A percentile compares a stretch with the other conserved stretches of the same genome.
phyloP scores from a whole-genome alignment of 352 stramenopile species.

The Globisporangium orthogonon region DNA sequence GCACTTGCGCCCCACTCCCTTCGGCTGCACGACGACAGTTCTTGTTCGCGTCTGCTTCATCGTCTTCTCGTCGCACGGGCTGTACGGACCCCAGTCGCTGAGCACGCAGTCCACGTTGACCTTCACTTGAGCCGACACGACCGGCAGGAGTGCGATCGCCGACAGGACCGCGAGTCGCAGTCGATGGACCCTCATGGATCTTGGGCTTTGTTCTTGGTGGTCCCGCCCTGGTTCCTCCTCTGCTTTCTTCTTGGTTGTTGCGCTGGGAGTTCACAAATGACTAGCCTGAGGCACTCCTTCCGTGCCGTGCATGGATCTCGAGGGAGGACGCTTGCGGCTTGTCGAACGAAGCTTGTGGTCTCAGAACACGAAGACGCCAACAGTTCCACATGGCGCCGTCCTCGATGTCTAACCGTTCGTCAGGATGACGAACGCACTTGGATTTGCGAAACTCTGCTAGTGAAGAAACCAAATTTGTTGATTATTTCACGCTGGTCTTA shows the following conservation, averaged over 20 bases:
- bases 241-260: background rate
- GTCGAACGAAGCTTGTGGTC: background rate
- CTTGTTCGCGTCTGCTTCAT: slow-evolving; percentile 36
- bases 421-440: background rate
- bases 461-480: too few relatives aligned
- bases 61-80: slow-evolving; percentile 23
- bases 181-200: background rate
- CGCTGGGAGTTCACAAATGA: background rate
- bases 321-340: background rate
- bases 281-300: background rate
- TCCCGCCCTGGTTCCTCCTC: background rate
- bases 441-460: too few relatives aligned
- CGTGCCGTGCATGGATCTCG: background rate
- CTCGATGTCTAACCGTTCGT: background rate
- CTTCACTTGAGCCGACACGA: background rate
- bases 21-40: slow-evolving; percentile 13
- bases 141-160: background rate
- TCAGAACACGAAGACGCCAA: background rate
- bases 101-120: slow-evolving; percentile 53
- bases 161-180: background rate
- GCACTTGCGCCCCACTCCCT: slow-evolving; percentile 22
- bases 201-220: background rate
- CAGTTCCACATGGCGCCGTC: background rate
- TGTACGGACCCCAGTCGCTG: slow-evolving; percentile 32
- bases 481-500: background rate